Conservation (phyloP, 2,329 filamentous ascomycete genomes). For the Stagonosporopsis rhizophila region DNA sequence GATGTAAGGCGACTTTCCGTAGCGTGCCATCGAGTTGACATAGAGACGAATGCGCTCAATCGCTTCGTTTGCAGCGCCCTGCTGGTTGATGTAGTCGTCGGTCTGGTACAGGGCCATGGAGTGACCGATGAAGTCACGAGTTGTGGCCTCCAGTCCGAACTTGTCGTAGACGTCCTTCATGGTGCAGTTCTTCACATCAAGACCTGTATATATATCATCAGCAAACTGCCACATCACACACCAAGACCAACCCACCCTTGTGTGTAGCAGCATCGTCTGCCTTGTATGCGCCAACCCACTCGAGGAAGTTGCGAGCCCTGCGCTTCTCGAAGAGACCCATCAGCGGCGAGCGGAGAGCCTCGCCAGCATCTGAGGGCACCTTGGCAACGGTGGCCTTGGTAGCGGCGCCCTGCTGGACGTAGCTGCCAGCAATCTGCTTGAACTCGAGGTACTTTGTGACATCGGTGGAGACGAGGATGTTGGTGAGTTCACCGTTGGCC, state of each 20-base stretch:
- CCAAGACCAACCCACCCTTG: slow-evolving; percentile 70
- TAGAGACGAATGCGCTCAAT: slow-evolving; percentile 94
- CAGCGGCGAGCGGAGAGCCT: slow-evolving; percentile 86
- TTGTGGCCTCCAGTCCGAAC: slow-evolving; percentile 87
- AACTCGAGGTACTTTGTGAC: slow-evolving; percentile 62
- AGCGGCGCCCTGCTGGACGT: slow-evolving; percentile 87
- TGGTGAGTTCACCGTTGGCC: slow-evolving; percentile 97
- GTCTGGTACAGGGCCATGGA: slow-evolving; percentile 96
- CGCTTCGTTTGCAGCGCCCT: slow-evolving; percentile 79
- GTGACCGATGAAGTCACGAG: slow-evolving; percentile 95
- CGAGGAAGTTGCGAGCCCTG: slow-evolving; percentile 93
- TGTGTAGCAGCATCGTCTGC: slow-evolving; percentile 81
- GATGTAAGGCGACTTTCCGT: slow-evolving; percentile 99
- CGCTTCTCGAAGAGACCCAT: slow-evolving; percentile 99
- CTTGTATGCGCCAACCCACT: slow-evolving; percentile 92
- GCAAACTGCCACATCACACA: neutral
- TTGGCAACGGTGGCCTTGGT: slow-evolving; percentile 91
- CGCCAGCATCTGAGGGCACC: slow-evolving; percentile 89
- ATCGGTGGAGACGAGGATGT: slow-evolving; percentile 96
- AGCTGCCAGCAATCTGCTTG: slow-evolving; percentile 84
- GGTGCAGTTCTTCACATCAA: slow-evolving; percentile 78
- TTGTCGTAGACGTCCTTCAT: slow-evolving; percentile 99
- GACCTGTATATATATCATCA: slow-evolving; percentile 57
- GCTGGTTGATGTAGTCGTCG: slow-evolving; percentile 80
- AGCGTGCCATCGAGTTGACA: slow-evolving; percentile 95